Conservation (phyloP, 768 basidiomycete genomes). For the Rhodotorula paludigena region DNA sequence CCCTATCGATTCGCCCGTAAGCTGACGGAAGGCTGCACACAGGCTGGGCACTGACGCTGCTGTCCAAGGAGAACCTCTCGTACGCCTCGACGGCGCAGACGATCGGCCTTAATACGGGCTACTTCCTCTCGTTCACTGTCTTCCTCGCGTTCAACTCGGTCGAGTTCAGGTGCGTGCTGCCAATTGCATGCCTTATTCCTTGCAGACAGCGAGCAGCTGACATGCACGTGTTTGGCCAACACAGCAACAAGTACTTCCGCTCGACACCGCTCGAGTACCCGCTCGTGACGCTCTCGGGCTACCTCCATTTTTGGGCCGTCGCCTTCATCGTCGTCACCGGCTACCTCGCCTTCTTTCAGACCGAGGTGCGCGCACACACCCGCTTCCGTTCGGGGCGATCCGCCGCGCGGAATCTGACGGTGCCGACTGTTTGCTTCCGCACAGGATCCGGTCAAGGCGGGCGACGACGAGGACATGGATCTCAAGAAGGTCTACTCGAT, state of each 20-base stretch:
- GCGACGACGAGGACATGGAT: conserved; percentile 77
- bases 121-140: conserved; percentile 92
- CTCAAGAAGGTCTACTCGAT: conserved; percentile 83
- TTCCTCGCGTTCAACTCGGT: conserved; percentile 95
- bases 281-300: conserved; percentile 60
- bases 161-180: conserved; percentile 64
- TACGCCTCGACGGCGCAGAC: conserved; percentile 98
- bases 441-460: conserved; percentile 65
- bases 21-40: neutral
- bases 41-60: conserved; percentile 54
- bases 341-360: conserved; percentile 81
- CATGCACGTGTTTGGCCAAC: no score
- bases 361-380: conserved; percentile 60
- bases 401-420: neutral
- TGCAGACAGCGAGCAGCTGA: neutral
- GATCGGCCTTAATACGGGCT: conserved; percentile 91
- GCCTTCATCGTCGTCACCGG: conserved; percentile 77
- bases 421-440: neutral
- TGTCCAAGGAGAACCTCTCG: conserved; percentile 88
- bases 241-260: conserved; percentile 53
- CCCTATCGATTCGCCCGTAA: neutral
- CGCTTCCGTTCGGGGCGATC: neutral
- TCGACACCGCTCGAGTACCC: conserved; percentile 48
- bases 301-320: conserved; percentile 79
- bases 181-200: neutral